Evolutionary conservation across 179 eudicot genomes (phyloP), one percentile per base, ranked within the genome.

Genomic region (Carnegiea gigantea): DNA sequence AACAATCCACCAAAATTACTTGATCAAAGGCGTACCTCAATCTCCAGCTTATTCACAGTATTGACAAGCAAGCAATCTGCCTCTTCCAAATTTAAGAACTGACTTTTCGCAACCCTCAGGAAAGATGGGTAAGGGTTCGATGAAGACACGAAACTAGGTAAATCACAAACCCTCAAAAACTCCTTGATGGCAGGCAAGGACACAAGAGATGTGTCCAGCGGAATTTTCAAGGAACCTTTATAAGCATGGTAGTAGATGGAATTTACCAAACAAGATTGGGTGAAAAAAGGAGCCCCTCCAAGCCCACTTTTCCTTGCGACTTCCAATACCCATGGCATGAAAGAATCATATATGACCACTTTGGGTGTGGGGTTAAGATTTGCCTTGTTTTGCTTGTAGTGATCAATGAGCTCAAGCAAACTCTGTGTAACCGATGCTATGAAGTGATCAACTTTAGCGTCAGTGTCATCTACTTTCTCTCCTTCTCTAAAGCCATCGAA

Each of bases 251-350:
- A 79, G 48, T 76, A 84, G 17, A 87, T 80, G 0, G 77, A 70
- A 79, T 78, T 80, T 12, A 83, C 87, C 70, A 84, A 30, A 65
- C 86, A 80, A 51, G 87, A 77, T 49, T 87, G 87, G 6, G 87
- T 85, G 28, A 85, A 85, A 21, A 85, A 85, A 9, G 87, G 82
- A 36, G 77, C 84, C 2, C 82, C 84, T 20, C 43, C 6, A 65
- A 78, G 21, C 20, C 84, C 84, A 59, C 65, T n/a, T 24, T 78
- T 28, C 28, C 20, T 85, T 5, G 60, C 82, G 33, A 78, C 82
- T 33, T 85, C 60, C n/a, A 85, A 85, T 9, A 85, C 73, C 87
- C 87, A 85, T 40, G 87, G 84, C 87, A 85, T 85, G 1, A 85
- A 18, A 24, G 87, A 54, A 36, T 85, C 82, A 75, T 82, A 85